Evolutionary conservation across 177 flowering plant species (phyloP).

Genomic region (Vitis hybrid): DNA sequence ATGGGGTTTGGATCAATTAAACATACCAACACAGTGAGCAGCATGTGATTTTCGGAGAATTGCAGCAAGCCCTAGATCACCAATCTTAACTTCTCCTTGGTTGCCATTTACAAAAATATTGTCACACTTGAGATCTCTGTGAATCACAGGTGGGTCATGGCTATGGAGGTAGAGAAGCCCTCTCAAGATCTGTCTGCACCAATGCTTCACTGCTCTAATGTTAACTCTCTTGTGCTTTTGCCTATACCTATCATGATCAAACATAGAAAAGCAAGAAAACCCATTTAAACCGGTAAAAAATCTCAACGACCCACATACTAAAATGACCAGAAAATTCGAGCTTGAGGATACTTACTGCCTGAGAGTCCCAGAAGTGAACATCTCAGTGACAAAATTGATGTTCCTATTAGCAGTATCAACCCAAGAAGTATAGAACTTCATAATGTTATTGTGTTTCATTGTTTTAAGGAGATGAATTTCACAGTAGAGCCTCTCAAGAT

Average conservation of each 20-base stretch:
- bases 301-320: not conserved
- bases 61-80: conserved; percentile 60
- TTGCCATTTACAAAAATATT: conserved; percentile 60
- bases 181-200: conserved; percentile 59
- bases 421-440: conserved; percentile 79
- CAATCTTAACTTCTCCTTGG: conserved; percentile 60
- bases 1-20: not conserved
- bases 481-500: conserved; percentile 75
- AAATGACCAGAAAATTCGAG: not conserved
- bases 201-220: conserved; percentile 56
- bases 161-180: conserved; percentile 56
- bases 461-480: conserved; percentile 76
- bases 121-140: conserved; percentile 63
- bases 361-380: conserved; percentile 80
- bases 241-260: conserved; percentile 34
- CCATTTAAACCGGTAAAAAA: conserved; percentile 1
- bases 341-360: conserved; percentile 49
- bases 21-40: conserved; percentile 60
- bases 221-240: conserved; percentile 53
- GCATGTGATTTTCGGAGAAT: conserved; percentile 49
- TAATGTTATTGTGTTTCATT: conserved; percentile 63
- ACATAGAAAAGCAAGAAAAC: conserved; percentile 3
- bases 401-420: conserved; percentile 64
- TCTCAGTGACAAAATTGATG: conserved; percentile 72
- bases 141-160: conserved; percentile 58